phyloP scores from a whole-genome alignment of 1,284 basidiomycete species.

The Cryptococcus jaspeensis region DNA sequence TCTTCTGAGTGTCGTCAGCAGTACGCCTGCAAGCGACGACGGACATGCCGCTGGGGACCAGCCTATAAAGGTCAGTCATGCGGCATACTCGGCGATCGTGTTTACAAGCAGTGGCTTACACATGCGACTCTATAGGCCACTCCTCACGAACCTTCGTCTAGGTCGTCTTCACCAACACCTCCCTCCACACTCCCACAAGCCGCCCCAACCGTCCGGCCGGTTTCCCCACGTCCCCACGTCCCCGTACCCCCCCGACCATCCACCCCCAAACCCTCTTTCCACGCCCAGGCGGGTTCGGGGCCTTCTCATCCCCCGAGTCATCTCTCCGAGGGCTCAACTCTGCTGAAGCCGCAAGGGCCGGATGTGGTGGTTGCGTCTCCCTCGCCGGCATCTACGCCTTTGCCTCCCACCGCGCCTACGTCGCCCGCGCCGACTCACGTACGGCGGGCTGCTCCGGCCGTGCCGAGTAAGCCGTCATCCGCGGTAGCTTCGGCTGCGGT shows the following conservation, averaged over 20 bases:
- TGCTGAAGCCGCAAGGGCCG: neutral
- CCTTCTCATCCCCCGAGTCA: too few species aligned
- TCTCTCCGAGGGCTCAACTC: too few species aligned
- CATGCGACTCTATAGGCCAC: neutral
- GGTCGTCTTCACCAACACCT: slow-evolving; percentile 6
- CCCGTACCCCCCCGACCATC: neutral
- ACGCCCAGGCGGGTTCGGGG: neutral
- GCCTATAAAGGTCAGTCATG: too few species aligned
- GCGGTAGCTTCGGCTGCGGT: neutral
- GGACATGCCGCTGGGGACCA: too few species aligned
- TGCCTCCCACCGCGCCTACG: neutral
- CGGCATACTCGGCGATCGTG: too few species aligned
- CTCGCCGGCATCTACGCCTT: neutral
- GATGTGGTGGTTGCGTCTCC: too few species aligned
- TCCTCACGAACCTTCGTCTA: slow-evolving; percentile 9
- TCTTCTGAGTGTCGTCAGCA: too few species aligned
- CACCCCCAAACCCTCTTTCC: slow-evolving; percentile 13
- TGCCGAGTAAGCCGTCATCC: slow-evolving; percentile 13
- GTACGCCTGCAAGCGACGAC: too few species aligned
- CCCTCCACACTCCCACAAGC: neutral
- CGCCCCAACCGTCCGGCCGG: neutral
- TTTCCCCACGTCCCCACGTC: neutral
- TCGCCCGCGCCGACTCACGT: neutral
- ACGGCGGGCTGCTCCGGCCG: slow-evolving; percentile 11
- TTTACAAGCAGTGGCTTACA: too few species aligned